Conservation (phyloP, 2,329 filamentous ascomycete genomes). For the Aspergillus amoenus region DNA sequence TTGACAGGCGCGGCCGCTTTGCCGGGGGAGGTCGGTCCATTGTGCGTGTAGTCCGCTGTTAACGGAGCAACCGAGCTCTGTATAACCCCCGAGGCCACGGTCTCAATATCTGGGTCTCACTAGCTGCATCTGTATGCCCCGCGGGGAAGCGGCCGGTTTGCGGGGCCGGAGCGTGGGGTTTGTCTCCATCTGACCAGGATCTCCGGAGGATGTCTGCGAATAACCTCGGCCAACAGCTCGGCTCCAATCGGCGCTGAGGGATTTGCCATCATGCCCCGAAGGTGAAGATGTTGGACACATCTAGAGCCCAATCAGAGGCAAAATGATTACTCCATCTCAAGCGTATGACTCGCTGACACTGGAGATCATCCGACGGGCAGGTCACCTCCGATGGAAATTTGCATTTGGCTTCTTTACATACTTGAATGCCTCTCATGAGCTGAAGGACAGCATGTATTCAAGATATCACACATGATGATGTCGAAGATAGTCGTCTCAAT, state of each 20-base stretch:
- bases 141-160: background rate
- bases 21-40: conserved; percentile 1
- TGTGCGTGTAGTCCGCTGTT: background rate
- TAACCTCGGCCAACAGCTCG: background rate
- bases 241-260: conserved; percentile 4
- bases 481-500: background rate
- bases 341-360: no score
- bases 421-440: background rate
- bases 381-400: background rate
- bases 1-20: conserved; percentile 19
- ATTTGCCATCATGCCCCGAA: background rate
- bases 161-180: no score
- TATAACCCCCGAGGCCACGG: background rate
- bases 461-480: background rate
- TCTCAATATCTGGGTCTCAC: no score
- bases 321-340: no score
- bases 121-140: background rate
- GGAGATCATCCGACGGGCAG: background rate
- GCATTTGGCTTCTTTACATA: background rate
- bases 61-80: background rate
- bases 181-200: background rate
- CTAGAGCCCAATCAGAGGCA: background rate
- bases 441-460: background rate
- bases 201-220: no score
- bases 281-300: background rate